Evolutionary conservation across 2,329 filamentous ascomycete species (phyloP), one percentile per base, ranked within the genome.

Genomic region (Aspergillus proliferans): DNA sequence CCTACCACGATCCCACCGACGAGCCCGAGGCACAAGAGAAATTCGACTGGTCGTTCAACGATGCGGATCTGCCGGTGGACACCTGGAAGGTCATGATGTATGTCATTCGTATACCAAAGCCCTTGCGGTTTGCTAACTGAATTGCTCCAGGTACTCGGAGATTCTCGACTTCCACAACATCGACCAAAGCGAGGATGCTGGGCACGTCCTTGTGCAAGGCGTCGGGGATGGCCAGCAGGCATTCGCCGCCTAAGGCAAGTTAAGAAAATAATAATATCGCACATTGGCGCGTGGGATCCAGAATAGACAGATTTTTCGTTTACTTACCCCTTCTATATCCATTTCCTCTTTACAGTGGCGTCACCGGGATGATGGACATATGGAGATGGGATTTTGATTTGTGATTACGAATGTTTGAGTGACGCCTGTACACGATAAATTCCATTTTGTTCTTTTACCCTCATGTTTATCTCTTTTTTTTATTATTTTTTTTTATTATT

Each of bases 71-170:
- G 49, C 92, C 93, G 1, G 91, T 97, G 45, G 93, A 98, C 67
- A 95, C 91, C n/a, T 98, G 93, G 93, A 98, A 98, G 77, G 96
- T 98, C 68, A 98, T 97, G 93, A 98, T 98, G 93, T 95, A 79
- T 66, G 86, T 70, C 8, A 18, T 40, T 42, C 30, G 8, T 10
- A 10, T 40, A 19, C 18, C 14, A 18, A 36, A 18, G 15, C 15
- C 34, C 4, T 40, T 19, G 15, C 19, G 3, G 10, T 12, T 21
- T 18, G 43, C 55, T 43, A 40, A 44, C 39, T 50, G 45, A 41
- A 40, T 44, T 46, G 40, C 38, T 47, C 39, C 67, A 95, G 91
- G 90, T 97, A 97, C 78, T 95, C 91, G 46, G 92, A 97, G 71
- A 97, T 98, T 62, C 85, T 97, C 62, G 91, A 97, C 72, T 97